Base-by-base conservation (phyloP, 805 yeast genomes). In the Barnettozyma siamensis region DNA sequence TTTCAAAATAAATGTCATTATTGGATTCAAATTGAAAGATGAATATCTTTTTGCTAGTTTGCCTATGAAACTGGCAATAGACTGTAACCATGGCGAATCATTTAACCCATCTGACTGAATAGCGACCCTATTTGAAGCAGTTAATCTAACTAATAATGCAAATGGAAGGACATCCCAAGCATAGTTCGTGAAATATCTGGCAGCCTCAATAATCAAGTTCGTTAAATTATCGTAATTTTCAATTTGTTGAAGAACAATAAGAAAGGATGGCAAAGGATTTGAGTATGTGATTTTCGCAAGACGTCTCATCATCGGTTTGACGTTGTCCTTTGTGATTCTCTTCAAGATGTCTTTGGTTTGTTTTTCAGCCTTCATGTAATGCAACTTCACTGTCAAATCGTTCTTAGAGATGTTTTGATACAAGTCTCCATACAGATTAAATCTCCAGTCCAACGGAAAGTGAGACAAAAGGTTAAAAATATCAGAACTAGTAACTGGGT, bases 211-310 rank as follows among this genome's bases (percentile, higher is more conserved):
- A 7, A 91, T 78, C 43, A 91, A 67, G 30, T 77, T 79, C 34
- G 82, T 83, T 47, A 91, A 73, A 55, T 91, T 91, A 55, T 84
- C 95, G 57, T 91, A 91, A 65, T 93, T 87, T 60, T 91, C 98
- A 48, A 91, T 78, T 55, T 88, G 96, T 35, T 78, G 77, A 10
- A 89, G 69, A 35, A 86, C 72, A 0, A 85, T 80, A 18, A 75
- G 64, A 33, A 89, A 75, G 12, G 88, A 77, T 2, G 94, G 83
- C 16, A 88, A 57, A 2, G 98, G 97, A 57, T 87, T 87, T 1
- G 83, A 64, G 44, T 77, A 80, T 17, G 88, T 74, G 11, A 87
- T 69, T 48, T 80, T 79, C 0, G 94, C 83, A 19, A 91, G 64
- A 35, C 76, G 69, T 46, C 88, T 70, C 75, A 83, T 82, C 75